Percentiles rank a stretch among this genome's conserved stretches.
Evolutionary conservation across 2,329 filamentous ascomycete species (phyloP).

Genomic region (Chaetoscypha palmicola): DNA sequence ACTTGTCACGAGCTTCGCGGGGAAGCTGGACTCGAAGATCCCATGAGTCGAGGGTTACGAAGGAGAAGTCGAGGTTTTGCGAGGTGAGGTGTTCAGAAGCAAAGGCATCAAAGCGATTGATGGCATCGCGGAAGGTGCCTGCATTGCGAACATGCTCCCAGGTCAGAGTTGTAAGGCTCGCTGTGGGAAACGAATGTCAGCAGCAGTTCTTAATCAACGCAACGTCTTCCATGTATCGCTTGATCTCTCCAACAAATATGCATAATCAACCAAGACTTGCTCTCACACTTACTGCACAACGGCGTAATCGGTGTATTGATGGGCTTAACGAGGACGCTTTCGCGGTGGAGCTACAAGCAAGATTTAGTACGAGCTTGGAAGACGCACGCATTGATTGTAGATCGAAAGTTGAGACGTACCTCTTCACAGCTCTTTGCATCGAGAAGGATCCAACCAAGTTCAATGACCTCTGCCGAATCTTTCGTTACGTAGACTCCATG

Average conservation of each 20-base stretch:
- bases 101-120: constrained; percentile 91
- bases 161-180: constrained; percentile 92
- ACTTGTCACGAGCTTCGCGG: constrained; percentile 95
- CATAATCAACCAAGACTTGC: background rate
- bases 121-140: constrained; percentile 92
- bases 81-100: constrained; percentile 83
- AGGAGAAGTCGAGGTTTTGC: constrained; percentile 94
- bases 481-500: constrained; percentile 99
- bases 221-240: too few species aligned
- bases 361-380: constrained; percentile 17
- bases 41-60: constrained; percentile 97
- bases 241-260: too few species aligned
- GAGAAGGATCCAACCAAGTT: constrained; percentile 95
- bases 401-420: constrained; percentile 48
- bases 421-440: constrained; percentile 89
- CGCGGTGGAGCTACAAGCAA: constrained; percentile 69
- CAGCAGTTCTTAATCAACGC: constrained; percentile 1
- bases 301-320: constrained; percentile 98
- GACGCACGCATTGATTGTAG: constrained; percentile 4
- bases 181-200: constrained; percentile 41
- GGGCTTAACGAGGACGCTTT: constrained; percentile 95
- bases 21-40: constrained; percentile 96
- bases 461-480: constrained; percentile 98
- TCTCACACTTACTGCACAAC: constrained; percentile 79
- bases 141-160: constrained; percentile 99